Conservation (phyloP, 495 filamentous ascomycete genomes). For the Aspergillus conjunctus region DNA sequence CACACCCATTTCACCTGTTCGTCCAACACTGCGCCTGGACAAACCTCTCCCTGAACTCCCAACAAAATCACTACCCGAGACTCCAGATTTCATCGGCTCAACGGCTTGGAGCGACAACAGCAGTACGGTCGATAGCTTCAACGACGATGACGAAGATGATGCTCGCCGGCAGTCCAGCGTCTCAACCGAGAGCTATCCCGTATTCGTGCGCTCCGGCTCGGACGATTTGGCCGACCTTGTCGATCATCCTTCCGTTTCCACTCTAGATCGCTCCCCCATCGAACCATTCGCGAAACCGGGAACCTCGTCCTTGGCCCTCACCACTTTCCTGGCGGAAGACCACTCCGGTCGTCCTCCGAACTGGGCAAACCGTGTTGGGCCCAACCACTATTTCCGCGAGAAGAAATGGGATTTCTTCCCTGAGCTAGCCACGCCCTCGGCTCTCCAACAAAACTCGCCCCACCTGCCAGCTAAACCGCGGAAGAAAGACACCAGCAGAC, state of each 20-base stretch:
- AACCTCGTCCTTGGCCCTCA: slow-evolving; percentile 21
- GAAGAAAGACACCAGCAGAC: slow-evolving; percentile 30
- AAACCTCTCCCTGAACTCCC: slow-evolving; percentile 46
- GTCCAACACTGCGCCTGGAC: slow-evolving; percentile 36
- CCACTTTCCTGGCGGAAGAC: slow-evolving; percentile 32
- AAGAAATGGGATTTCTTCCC: slow-evolving; percentile 56
- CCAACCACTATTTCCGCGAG: slow-evolving; percentile 51
- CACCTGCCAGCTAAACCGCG: slow-evolving; percentile 23
- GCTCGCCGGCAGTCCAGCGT: slow-evolving; percentile 32
- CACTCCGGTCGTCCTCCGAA: slow-evolving; percentile 29
- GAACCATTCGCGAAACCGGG: slow-evolving; percentile 20
- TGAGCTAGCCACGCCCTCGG: slow-evolving; percentile 41
- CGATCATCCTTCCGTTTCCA: slow-evolving; percentile 23
- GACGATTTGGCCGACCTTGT: slow-evolving; percentile 36
- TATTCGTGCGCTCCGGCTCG: slow-evolving; percentile 42
- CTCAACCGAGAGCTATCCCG: slow-evolving; percentile 40
- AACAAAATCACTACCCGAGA: slow-evolving; percentile 30
- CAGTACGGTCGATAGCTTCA: slow-evolving; percentile 35
- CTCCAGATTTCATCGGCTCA: slow-evolving; percentile 29
- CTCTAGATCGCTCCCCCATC: slow-evolving; percentile 20
- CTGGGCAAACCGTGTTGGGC: slow-evolving; percentile 32
- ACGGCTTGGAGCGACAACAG: slow-evolving; percentile 42
- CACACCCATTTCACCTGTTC: slow-evolving; percentile 22
- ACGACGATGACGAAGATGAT: slow-evolving; percentile 16
- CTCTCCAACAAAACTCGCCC: slow-evolving; percentile 25